phyloP scores from a whole-genome alignment of 1,284 basidiomycete genomes.

The Cystobasidiaceae sp. region DNA sequence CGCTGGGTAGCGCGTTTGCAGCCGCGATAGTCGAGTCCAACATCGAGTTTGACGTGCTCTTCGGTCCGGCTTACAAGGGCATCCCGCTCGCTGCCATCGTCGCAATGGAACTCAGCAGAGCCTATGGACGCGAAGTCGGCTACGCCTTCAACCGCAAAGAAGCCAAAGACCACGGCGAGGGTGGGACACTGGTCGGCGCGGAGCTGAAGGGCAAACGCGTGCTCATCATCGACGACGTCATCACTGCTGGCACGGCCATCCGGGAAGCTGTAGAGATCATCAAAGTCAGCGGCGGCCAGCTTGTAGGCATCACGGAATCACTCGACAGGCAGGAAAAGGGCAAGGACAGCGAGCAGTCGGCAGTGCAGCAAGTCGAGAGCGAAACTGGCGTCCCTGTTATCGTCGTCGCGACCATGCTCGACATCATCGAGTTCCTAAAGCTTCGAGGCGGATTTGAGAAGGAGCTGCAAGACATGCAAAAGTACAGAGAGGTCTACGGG shows the following conservation, averaged over 20 bases:
- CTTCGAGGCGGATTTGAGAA: slow-evolving; percentile 58
- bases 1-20: slow-evolving; percentile 82
- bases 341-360: slow-evolving; percentile 52
- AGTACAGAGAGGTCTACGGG: slow-evolving; percentile 76
- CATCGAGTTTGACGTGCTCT: slow-evolving; percentile 79
- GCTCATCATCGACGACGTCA: slow-evolving; percentile 91
- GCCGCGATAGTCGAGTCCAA: slow-evolving; percentile 61
- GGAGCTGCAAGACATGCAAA: slow-evolving; percentile 68
- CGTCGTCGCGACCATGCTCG: slow-evolving; percentile 73
- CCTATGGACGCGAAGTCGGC: slow-evolving; percentile 62
- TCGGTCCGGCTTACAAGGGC: slow-evolving; percentile 97
- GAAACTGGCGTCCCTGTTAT: slow-evolving; percentile 64
- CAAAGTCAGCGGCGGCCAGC: slow-evolving; percentile 55
- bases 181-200: slow-evolving; percentile 86
- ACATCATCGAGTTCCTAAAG: slow-evolving; percentile 79
- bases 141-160: slow-evolving; percentile 95
- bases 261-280: slow-evolving; percentile 73
- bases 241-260: slow-evolving; percentile 91
- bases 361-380: slow-evolving; percentile 76
- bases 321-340: slow-evolving; percentile 88
- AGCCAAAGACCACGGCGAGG: slow-evolving; percentile 92
- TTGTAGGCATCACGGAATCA: slow-evolving; percentile 86
- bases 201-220: slow-evolving; percentile 72
- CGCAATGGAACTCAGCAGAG: slow-evolving; percentile 59
- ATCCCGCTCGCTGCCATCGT: slow-evolving; percentile 90